Evolutionary conservation across 1,139 yeast genomes (phyloP).

Genomic region (Suhomyces yuchorum): DNA sequence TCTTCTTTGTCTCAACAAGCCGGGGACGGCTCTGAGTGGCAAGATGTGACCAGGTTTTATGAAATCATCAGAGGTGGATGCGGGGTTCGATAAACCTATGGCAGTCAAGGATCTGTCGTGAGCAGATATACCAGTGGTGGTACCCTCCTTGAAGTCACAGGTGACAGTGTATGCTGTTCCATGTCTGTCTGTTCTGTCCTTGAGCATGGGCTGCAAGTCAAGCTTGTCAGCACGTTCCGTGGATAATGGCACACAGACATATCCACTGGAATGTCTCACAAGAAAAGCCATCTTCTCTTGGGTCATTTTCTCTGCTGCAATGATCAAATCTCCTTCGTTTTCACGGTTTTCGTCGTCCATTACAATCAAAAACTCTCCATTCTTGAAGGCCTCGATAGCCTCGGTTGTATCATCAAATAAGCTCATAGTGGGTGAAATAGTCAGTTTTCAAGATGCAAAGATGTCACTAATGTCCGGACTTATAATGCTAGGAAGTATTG

Average conservation of each 20-base stretch:
- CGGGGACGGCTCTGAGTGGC: slow-evolving; percentile 89
- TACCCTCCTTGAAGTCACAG: slow-evolving; percentile 79
- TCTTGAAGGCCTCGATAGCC: slow-evolving; percentile 77
- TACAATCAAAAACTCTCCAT: slow-evolving; percentile 89
- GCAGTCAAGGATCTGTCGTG: slow-evolving; percentile 90
- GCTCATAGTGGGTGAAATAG: slow-evolving; percentile 2
- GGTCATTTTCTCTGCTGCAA: slow-evolving; percentile 81
- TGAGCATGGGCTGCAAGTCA: slow-evolving; percentile 78
- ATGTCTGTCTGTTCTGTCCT: slow-evolving; percentile 73
- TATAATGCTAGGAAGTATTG: neutral
- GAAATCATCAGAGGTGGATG: slow-evolving; percentile 62
- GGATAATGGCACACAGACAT: slow-evolving; percentile 88
- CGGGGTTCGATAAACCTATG: slow-evolving; percentile 63
- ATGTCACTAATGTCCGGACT: neutral
- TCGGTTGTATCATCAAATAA: slow-evolving; percentile 39
- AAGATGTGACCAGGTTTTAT: slow-evolving; percentile 91
- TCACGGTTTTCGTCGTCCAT: slow-evolving; percentile 96
- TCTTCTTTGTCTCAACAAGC: slow-evolving; percentile 75
- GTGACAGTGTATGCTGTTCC: slow-evolving; percentile 97
- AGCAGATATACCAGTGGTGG: slow-evolving; percentile 98
- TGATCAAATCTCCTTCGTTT: slow-evolving; percentile 95
- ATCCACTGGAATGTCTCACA: slow-evolving; percentile 87
- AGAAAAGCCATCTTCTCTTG: slow-evolving; percentile 92
- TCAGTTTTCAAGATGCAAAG: neutral
- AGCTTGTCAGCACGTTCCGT: slow-evolving; percentile 76